Percentiles rank a stretch among this genome's conserved stretches.
Evolutionary conservation across 2,329 filamentous ascomycete species (phyloP).

Genomic region (Beauveria bassiana): DNA sequence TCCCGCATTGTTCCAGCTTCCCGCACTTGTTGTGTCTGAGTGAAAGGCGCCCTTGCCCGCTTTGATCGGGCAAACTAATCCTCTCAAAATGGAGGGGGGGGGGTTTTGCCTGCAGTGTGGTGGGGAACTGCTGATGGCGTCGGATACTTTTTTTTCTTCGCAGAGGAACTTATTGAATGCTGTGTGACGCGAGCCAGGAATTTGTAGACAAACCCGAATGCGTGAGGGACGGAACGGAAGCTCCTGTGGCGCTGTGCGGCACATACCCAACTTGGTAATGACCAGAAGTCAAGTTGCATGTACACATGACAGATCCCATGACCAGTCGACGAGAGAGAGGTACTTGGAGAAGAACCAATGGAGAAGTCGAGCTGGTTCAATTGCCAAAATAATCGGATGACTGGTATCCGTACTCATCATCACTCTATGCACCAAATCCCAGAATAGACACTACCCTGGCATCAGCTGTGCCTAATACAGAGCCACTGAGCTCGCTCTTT

Average conservation of each 20-base stretch:
- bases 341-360: not conserved
- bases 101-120: not conserved
- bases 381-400: not conserved
- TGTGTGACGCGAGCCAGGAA: not conserved
- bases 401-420: not conserved
- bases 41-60: not conserved
- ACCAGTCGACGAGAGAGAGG: no score
- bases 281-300: not conserved
- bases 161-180: not conserved
- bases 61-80: not conserved
- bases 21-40: not conserved
- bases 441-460: not conserved
- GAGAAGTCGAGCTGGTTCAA: not conserved
- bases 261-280: not conserved
- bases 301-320: no score
- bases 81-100: not conserved
- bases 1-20: not conserved
- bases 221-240: not conserved
- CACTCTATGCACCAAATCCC: slow-evolving; percentile 13
- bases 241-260: not conserved
- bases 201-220: not conserved
- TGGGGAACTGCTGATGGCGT: not conserved
- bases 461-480: not conserved
- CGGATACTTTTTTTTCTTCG: not conserved
- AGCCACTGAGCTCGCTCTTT: not conserved